Conservation (phyloP, 768 basidiomycete genomes). For the Pulveroboletus sp. region DNA sequence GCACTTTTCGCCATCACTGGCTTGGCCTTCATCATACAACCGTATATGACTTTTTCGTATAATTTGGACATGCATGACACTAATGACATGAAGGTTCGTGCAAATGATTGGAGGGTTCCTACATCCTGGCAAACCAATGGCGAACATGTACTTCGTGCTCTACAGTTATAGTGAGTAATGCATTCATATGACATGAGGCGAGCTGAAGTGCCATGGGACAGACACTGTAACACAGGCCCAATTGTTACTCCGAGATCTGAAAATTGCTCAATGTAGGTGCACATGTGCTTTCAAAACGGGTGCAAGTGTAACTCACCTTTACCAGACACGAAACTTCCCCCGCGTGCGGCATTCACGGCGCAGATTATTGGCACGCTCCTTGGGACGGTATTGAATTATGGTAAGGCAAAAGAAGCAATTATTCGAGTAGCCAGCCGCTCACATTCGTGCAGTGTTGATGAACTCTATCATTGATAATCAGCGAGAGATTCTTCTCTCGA, state of each 20-base stretch:
- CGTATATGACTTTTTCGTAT: constrained; percentile 18
- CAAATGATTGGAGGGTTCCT: constrained; percentile 39
- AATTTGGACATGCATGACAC: neutral
- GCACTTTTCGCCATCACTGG: constrained; percentile 54
- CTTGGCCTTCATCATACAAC: constrained; percentile 19
- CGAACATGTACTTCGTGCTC: constrained; percentile 43
- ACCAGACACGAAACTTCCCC: constrained; percentile 57
- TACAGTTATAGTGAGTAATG: constrained; percentile 43
- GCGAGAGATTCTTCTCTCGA: constrained; percentile 49
- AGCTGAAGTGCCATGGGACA: constrained; percentile 31
- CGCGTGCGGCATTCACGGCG: constrained; percentile 61
- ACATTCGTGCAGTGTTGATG: constrained; percentile 40
- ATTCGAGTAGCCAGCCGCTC: constrained; percentile 45
- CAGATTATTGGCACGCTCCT: constrained; percentile 42
- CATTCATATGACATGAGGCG: constrained; percentile 38
- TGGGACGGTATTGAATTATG: constrained; percentile 38
- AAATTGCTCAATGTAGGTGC: constrained; percentile 34
- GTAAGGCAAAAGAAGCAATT: constrained; percentile 47
- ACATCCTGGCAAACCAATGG: constrained; percentile 39
- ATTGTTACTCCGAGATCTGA: constrained; percentile 55
- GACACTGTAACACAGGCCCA: constrained; percentile 51
- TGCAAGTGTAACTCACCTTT: constrained; percentile 30
- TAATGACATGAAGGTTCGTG: constrained; percentile 23
- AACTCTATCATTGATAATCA: constrained; percentile 54
- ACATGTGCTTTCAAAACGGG: constrained; percentile 34